Base-by-base conservation (phyloP, 164 flowering plant genomes). In the Vitis cinerea region DNA sequence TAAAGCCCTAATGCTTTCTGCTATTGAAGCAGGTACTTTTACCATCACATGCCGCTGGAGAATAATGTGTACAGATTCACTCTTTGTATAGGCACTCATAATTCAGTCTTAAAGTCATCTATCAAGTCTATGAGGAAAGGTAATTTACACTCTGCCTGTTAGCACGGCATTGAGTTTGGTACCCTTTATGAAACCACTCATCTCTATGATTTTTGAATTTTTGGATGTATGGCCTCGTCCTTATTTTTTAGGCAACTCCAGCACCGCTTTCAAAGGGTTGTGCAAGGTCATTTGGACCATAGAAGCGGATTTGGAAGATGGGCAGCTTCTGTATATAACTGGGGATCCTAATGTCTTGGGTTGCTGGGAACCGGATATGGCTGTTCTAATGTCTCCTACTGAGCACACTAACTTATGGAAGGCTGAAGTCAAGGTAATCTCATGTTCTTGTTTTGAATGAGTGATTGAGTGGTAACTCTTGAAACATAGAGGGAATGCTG, bases 301-400 rank as follows among this genome's bases (percentile, higher is more conserved):
- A 61, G 88, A 86, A 80, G 88, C 91, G 55, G 88, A 88, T 81
- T 57, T 87, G 79, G 78, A 60, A 60, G 85, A 83, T 69, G 91
- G 83, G 64, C 79, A 88, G 61, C 77, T 74, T 72, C 76, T 89
- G 63, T 86, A 85, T 50, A 29, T 88, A 65, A 83, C 88, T 64
- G 93, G 89, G 63, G 93, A 88, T 75, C 78, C 78, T 52, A 29
- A 29, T 69, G 78, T 68, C 47, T 73, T 90, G 66, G 95, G 95
- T 52, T 66, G 80, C 71, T 90, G 92, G 90, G 76, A 86, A 9
- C 88, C 90, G 13, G 84, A 79, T 49, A 77, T 81, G 83, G 92
- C 91, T 64, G 63, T 87, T 70, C 83, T 75, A 30, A 83, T 87
- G 92, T 79, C 78, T 65, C 86, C 89, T 30, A 72, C 85, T 19